Percentiles rank a stretch among this genome's conserved stretches.
Conservation (phyloP, 768 basidiomycete species). For the Hebeloma cylindrosporum region DNA sequence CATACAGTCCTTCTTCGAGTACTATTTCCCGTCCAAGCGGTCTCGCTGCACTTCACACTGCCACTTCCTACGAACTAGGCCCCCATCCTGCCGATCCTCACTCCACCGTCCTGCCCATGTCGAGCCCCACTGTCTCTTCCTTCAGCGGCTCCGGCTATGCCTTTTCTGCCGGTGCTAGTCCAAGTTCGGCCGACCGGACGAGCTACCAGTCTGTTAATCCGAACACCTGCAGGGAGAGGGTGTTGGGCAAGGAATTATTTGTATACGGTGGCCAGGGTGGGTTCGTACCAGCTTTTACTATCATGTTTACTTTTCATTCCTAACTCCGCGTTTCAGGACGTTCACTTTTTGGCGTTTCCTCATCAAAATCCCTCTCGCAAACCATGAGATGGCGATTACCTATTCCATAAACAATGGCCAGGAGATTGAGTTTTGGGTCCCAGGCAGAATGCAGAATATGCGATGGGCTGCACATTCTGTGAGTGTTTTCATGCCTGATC, state of each 20-base stretch:
- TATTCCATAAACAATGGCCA: conserved; percentile 86
- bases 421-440: conserved; percentile 78
- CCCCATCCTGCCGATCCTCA: conserved; percentile 78
- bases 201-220: too few species aligned
- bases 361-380: conserved; percentile 74
- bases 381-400: conserved; percentile 69
- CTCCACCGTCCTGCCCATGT: conserved; percentile 40
- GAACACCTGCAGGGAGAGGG: conserved; percentile 42
- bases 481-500: conserved; percentile 24
- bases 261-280: conserved; percentile 60
- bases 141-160: too few species aligned
- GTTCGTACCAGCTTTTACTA: conserved; percentile 32
- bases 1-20: too few species aligned
- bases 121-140: conserved; percentile 13
- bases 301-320: conserved; percentile 1
- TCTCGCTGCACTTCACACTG: conserved; percentile 13
- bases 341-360: conserved; percentile 95
- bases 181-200: too few species aligned
- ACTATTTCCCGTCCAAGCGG: conserved; percentile 16
- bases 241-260: conserved; percentile 69
- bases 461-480: conserved; percentile 89
- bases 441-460: conserved; percentile 80
- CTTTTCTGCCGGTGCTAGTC: too few species aligned
- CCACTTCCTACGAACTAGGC: conserved; percentile 53
- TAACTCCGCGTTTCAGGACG: conserved; percentile 46